Base-by-base conservation (phyloP, 148 eudicot genomes). In the Cornus suecica region DNA sequence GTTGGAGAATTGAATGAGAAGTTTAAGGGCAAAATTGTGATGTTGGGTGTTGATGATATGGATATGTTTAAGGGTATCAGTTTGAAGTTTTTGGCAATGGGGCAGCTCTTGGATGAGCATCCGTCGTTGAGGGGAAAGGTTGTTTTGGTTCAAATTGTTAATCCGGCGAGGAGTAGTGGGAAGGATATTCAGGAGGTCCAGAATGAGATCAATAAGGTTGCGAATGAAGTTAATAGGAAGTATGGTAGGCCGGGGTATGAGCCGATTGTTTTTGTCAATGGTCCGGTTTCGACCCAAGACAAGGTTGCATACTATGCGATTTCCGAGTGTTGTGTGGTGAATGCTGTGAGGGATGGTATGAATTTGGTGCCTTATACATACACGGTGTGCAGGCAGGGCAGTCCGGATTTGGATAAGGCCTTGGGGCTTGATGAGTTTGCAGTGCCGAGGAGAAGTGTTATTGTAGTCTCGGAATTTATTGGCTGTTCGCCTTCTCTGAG, bases 291-390 rank as follows among this genome's bases (percentile, higher is more conserved):
- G 5, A 81, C 89, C 41, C 74, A 82, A 30, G 96, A 93, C 24
- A 93, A 89, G 80, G 90, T 81, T 31, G 96, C 93, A 0, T 86
- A 93, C 75, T 89, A 74, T 76, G 79, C 92, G 2, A 88, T 91
- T 22, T 74, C 98, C 0, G 98, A 93, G 64, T 93, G 98, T 78
- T 86, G 88, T 71, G 87, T 91, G 77, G 89, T 93, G 60, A 93
- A 90, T 86, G 93, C 93, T 14, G 93, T 93, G 18, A 83, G 97
- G 48, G 97, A 93, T 80, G 98, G 98, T 62, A 91, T 93, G 98
- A 93, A 93, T 77, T 83, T 93, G 77, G 89, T 91, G 58, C 94
- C 98, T 56, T 93, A 91, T 51, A 82, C 82, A 77, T 93, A 93
- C 70, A 91, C 91, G 0, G 88, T 91, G 0, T 86, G 87, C 18